phyloP scores from a whole-genome alignment of 495 filamentous ascomycete species.

The Letharia columbiana region DNA sequence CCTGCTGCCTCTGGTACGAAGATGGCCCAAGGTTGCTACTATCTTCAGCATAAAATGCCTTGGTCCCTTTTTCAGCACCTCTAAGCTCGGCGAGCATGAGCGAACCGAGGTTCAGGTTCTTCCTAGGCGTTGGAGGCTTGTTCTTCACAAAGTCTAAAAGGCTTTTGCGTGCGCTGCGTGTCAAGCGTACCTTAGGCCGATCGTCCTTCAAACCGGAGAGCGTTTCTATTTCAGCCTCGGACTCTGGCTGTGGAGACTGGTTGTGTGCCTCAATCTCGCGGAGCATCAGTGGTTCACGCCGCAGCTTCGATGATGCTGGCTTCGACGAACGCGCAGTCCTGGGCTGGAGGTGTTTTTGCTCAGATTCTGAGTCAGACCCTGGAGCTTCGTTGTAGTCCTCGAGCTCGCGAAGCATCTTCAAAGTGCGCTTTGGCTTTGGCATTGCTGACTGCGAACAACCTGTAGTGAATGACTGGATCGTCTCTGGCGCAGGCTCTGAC shows the following conservation, averaged over 20 bases:
- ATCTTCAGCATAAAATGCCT: background rate
- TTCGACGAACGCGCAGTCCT: background rate
- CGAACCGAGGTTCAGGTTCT: background rate
- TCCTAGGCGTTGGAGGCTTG: background rate
- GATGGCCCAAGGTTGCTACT: background rate
- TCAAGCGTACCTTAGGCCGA: background rate
- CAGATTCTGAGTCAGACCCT: background rate
- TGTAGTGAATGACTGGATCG: background rate
- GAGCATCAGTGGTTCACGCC: background rate
- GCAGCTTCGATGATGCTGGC: background rate
- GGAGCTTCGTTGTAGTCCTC: background rate
- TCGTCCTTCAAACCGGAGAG: background rate
- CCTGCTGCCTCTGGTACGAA: background rate
- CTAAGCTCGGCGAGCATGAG: background rate
- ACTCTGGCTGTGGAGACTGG: background rate
- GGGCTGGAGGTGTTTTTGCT: background rate
- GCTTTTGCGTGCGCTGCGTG: background rate
- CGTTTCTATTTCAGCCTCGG: background rate
- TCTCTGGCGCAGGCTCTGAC: background rate
- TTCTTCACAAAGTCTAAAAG: background rate
- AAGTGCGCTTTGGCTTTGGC: background rate
- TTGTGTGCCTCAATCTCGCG: background rate
- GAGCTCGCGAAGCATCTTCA: background rate
- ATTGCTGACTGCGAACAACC: background rate
- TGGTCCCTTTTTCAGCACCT: background rate